Base-by-base conservation (phyloP, 2,329 filamentous ascomycete genomes). In the Colletotrichum karsti region DNA sequence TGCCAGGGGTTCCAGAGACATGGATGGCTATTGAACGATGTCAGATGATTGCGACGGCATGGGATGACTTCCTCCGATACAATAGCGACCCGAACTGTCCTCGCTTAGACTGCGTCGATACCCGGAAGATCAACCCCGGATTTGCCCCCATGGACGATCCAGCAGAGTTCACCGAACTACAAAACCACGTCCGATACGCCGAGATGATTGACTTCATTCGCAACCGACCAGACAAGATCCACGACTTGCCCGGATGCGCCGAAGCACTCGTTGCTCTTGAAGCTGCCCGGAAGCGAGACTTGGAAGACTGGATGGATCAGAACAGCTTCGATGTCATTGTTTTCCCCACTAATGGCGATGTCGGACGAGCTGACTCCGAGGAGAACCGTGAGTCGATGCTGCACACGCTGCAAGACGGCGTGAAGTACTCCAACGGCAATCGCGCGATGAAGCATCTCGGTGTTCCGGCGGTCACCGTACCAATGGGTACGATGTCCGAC, bases 371-470 rank as follows among this genome's bases (percentile, higher is more conserved):
- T 2, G 57, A 58, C 5, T 50, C 63, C 20, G 63, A 67, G 20
- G 44, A 62, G 22, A 18, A 48, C 1, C 46, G 55, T 22, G 37
- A 54, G 12, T 65, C 60, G 22, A 60, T 65, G 66, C 7, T 58
- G 26, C 20, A 69, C 35, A 39, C 61, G 2, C 37, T 69, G 63
- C 78, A 77, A 28, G 86, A 88, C 53, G 87, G 87, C 0, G 81
- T 88, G 5, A 82, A 81, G 42, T 88, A 88, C 65, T 83, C 81
- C 0, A 86, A 88, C 61, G 86, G 86, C 1, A 87, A 87, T 57
- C 77, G 85, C 2, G 83, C 83, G 0, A 76, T 89, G 1, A 77
- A 86, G 10, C 86, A 89, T 60, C 76, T 88, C 2, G 87, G 87
- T 1, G 80, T 89, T 0, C 87, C 87, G 0, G 86, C 83, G 0